These are phyloP conservation scores for Aspergillus japonicus DNA, from an alignment of 2,329 filamentous ascomycete genomes.

Conservation along the genomic window DNA sequence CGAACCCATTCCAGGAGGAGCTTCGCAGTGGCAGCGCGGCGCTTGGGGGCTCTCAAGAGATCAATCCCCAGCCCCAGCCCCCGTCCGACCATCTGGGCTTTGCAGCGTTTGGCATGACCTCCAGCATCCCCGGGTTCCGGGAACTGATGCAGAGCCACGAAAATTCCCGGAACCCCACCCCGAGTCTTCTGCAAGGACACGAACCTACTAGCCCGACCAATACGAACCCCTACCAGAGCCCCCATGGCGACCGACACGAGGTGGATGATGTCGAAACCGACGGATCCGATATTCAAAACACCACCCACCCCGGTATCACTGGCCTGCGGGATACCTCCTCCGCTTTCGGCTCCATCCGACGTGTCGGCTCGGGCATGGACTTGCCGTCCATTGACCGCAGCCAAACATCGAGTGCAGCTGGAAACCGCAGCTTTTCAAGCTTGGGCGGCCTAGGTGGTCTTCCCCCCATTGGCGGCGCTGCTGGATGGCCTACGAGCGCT, in stretches of 20 bases:
- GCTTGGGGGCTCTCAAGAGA: constrained; percentile 72
- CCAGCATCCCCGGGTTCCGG: constrained; percentile 57
- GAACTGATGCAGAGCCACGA: constrained; percentile 59
- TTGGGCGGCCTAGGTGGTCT: constrained; percentile 55
- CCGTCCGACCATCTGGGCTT: constrained; percentile 56
- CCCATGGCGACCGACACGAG: constrained; percentile 69
- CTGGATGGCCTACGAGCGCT: constrained; percentile 57
- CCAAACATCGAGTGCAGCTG: constrained; percentile 84
- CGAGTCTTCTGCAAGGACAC: constrained; percentile 51
- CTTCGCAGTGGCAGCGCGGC: constrained; percentile 63
- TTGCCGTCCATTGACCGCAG: constrained; percentile 76
- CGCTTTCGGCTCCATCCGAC: constrained; percentile 56
- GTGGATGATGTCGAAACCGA: constrained; percentile 60
- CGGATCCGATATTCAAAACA: constrained; percentile 53
- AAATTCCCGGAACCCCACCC: constrained; percentile 57
- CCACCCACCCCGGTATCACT: constrained; percentile 53
- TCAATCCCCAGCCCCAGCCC: constrained; percentile 52
- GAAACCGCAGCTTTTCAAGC: constrained; percentile 66
- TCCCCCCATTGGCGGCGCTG: constrained; percentile 52
- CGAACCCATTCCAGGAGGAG: constrained; percentile 50
- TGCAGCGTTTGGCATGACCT: constrained; percentile 60
- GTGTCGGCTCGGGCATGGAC: constrained; percentile 56
- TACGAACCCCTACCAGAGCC: constrained; percentile 95
- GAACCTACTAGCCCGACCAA: constrained; percentile 87
- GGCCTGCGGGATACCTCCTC: constrained; percentile 53